phyloP scores from a whole-genome alignment of 140 eudicot genomes.

The Eryngium alpinum region DNA sequence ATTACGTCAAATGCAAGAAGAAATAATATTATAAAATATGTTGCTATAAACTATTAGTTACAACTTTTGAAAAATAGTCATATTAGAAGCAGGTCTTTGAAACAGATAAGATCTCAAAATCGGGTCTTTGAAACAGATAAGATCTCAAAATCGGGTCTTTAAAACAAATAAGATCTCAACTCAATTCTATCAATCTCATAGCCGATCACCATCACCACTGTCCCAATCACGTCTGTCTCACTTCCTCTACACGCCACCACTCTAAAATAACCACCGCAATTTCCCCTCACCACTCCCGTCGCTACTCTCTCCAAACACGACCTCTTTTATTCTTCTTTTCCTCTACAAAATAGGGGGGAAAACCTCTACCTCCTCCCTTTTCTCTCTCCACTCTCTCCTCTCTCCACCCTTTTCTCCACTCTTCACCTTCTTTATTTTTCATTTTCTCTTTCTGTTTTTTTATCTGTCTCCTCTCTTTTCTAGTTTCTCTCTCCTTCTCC shows the following conservation, averaged over 20 bases:
- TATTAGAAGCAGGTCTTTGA: too few species aligned
- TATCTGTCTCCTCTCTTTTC: slow-evolving; percentile 74
- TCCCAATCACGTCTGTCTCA: slow-evolving; percentile 49
- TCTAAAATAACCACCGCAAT: slow-evolving; percentile 23
- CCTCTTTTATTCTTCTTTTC: slow-evolving; percentile 25
- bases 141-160: too few species aligned
- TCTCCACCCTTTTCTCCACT: slow-evolving; percentile 74
- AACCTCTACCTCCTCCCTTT: slow-evolving; percentile 48
- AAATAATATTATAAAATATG: too few species aligned
- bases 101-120: too few species aligned
- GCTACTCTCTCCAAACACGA: slow-evolving; percentile 91
- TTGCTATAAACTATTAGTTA: too few species aligned
- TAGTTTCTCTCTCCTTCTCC: slow-evolving; percentile 56
- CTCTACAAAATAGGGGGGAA: slow-evolving; percentile 21
- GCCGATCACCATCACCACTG: slow-evolving; percentile 45
- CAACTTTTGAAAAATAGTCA: too few species aligned
- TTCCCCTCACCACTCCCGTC: slow-evolving; percentile 49
- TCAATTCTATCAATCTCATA: slow-evolving; percentile 16
- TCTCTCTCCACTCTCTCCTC: slow-evolving; percentile 88
- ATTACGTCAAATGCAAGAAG: too few species aligned
- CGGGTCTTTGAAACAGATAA: too few species aligned
- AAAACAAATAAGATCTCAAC: too few species aligned
- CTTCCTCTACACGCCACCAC: slow-evolving; percentile 32
- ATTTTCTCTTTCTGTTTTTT: slow-evolving; percentile 74
- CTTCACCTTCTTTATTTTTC: slow-evolving; percentile 70